Conservation (phyloP, 2,329 filamentous ascomycete genomes). For the Sclerotiophoma versabilis region DNA sequence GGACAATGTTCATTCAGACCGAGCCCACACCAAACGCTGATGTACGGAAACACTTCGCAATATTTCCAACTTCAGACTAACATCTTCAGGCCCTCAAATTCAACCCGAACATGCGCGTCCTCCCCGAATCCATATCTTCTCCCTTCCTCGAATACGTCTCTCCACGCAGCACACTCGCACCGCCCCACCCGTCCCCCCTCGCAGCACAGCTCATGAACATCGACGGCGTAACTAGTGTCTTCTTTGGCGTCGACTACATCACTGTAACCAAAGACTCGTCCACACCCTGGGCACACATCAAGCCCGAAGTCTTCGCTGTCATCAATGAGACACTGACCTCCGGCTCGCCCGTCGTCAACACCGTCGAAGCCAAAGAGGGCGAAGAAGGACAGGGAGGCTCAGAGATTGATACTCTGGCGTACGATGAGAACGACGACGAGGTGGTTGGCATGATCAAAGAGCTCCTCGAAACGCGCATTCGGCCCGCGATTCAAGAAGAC, state of each 20-base stretch:
- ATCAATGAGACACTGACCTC: slow-evolving; percentile 92
- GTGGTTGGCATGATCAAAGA: slow-evolving; percentile 99
- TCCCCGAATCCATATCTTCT: slow-evolving; percentile 75
- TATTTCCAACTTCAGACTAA: slow-evolving; percentile 11
- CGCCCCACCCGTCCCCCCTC: slow-evolving; percentile 88
- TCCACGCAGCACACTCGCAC: slow-evolving; percentile 84
- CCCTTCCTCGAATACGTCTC: slow-evolving; percentile 91
- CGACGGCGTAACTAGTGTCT: slow-evolving; percentile 92
- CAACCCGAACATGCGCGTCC: slow-evolving; percentile 84
- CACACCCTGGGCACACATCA: slow-evolving; percentile 92
- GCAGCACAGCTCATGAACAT: slow-evolving; percentile 91
- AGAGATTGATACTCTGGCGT: slow-evolving; percentile 75
- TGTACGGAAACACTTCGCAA: slow-evolving; percentile 59
- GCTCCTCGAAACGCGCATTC: slow-evolving; percentile 90
- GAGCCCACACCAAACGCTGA: slow-evolving; percentile 94
- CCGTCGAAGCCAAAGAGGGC: slow-evolving; percentile 65
- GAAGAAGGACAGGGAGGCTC: slow-evolving; percentile 59
- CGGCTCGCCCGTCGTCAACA: slow-evolving; percentile 80
- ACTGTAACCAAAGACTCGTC: slow-evolving; percentile 91
- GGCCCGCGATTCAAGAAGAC: slow-evolving; percentile 96
- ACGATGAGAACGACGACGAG: slow-evolving; percentile 90
- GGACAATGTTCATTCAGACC: slow-evolving; percentile 97
- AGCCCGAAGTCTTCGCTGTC: slow-evolving; percentile 91
- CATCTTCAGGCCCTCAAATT: slow-evolving; percentile 78
- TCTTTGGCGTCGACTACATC: slow-evolving; percentile 95